phyloP scores from a whole-genome alignment of 345 rosid species.

The Dipteronia dyeriana region DNA sequence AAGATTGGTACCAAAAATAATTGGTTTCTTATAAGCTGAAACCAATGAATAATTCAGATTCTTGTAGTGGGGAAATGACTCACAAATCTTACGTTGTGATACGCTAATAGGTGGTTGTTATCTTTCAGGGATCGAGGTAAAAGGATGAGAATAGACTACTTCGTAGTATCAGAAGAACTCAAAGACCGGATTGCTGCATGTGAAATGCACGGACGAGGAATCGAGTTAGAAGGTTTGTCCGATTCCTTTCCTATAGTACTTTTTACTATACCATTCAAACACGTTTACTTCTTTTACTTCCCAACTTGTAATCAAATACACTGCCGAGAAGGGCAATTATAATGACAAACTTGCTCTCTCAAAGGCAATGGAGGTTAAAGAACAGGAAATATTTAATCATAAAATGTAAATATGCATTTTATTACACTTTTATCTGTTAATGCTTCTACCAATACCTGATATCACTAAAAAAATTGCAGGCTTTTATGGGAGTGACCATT shows the following conservation, averaged over 20 bases:
- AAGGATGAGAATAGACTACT: slow-evolving; percentile 90
- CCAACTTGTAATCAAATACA: neutral
- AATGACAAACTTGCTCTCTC: neutral
- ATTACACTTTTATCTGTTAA: neutral
- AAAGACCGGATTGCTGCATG: slow-evolving; percentile 63
- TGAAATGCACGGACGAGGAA: slow-evolving; percentile 80
- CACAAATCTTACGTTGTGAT: slow-evolving; percentile 8
- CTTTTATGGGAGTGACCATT: slow-evolving; percentile 90
- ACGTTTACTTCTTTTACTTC: neutral
- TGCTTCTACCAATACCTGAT: too few relatives aligned
- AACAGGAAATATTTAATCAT: neutral
- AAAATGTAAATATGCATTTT: too few relatives aligned
- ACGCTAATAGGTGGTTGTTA: slow-evolving; percentile 6
- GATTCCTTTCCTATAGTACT: neutral
- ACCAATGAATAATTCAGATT: neutral
- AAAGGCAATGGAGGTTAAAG: neutral
- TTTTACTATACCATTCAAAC: neutral
- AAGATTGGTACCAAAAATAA: neutral
- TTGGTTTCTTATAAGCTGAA: slow-evolving; percentile 1
- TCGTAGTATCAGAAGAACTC: slow-evolving; percentile 73
- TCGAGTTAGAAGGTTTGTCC: slow-evolving; percentile 70
- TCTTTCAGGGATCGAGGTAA: slow-evolving; percentile 81
- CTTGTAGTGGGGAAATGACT: neutral
- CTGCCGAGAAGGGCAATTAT: neutral
- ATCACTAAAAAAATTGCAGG: slow-evolving; percentile 40